phyloP scores from a whole-genome alignment of 2,329 filamentous ascomycete genomes.

The Penicillium sp. region DNA sequence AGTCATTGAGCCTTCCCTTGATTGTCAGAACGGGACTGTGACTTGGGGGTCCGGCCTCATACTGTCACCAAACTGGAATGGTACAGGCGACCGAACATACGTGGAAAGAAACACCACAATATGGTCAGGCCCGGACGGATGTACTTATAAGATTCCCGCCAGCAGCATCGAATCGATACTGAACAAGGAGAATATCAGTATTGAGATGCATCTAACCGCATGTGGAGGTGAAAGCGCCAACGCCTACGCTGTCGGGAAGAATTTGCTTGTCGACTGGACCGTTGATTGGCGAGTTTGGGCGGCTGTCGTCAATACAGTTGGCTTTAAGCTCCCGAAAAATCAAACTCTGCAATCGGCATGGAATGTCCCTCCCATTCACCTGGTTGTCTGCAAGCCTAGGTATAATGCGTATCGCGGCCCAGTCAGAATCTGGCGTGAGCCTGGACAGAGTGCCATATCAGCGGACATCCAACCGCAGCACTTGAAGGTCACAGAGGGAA shows the following conservation, averaged over 20 bases:
- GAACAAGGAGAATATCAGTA: not conserved
- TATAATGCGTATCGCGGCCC: not conserved
- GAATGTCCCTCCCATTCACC: not conserved
- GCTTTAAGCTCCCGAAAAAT: not conserved
- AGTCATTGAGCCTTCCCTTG: not conserved
- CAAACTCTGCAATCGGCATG: not conserved
- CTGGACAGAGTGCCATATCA: not conserved
- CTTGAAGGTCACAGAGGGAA: not conserved
- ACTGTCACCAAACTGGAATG: not conserved
- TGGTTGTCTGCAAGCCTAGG: not conserved
- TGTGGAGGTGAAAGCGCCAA: not conserved
- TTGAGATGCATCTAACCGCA: not conserved
- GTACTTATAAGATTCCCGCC: not conserved
- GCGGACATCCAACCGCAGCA: not conserved
- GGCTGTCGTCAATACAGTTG: not conserved
- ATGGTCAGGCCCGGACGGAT: not conserved
- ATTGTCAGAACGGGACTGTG: not conserved
- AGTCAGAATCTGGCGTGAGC: not conserved
- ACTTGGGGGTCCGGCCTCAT: not conserved
- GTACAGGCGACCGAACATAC: not conserved
- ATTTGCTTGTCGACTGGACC: not conserved
- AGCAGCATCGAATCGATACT: not conserved
- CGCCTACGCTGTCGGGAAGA: not conserved
- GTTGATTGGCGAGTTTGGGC: conserved; percentile 4
- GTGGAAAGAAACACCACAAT: not conserved